These are phyloP conservation scores for Chrysophaeum taylorii DNA, from an alignment of 352 stramenopile species.

Conservation along the genomic window DNA sequence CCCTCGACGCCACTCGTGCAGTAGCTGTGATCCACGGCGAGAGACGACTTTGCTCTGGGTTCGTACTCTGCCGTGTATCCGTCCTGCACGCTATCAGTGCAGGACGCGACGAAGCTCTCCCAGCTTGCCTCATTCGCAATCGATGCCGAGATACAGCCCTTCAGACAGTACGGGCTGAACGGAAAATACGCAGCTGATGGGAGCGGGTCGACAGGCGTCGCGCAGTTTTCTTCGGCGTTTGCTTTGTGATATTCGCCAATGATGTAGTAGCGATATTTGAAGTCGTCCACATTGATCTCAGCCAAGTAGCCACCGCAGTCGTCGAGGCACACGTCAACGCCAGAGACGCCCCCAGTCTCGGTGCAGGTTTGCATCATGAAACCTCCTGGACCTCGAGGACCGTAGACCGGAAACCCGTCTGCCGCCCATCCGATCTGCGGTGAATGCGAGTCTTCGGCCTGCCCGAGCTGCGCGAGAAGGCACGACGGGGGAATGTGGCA, in stretches of 20 bases:
- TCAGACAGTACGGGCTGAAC: neutral
- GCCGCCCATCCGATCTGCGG: conserved; percentile 56
- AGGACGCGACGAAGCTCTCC: no score
- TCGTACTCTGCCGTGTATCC: no score
- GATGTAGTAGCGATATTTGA: conserved; percentile 3
- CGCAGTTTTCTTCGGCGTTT: neutral
- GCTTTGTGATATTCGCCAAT: neutral
- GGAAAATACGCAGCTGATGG: neutral
- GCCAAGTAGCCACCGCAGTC: neutral
- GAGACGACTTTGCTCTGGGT: no score
- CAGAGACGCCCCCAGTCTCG: neutral
- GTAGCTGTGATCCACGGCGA: no score
- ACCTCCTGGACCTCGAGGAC: conserved; percentile 17
- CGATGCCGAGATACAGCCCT: neutral
- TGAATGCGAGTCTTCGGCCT: conserved; percentile 31
- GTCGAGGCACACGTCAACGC: neutral
- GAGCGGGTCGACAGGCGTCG: neutral
- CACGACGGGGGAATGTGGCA: conserved; percentile 60
- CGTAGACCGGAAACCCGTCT: conserved; percentile 61
- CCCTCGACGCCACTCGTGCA: no score
- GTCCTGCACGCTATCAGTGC: no score
- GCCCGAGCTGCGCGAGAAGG: conserved; percentile 42
- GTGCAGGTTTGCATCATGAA: neutral
- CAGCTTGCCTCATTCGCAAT: no score
- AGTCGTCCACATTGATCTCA: neutral